Conservation (phyloP, 2,329 filamentous ascomycete genomes). For the Phialocephala subalpina region DNA sequence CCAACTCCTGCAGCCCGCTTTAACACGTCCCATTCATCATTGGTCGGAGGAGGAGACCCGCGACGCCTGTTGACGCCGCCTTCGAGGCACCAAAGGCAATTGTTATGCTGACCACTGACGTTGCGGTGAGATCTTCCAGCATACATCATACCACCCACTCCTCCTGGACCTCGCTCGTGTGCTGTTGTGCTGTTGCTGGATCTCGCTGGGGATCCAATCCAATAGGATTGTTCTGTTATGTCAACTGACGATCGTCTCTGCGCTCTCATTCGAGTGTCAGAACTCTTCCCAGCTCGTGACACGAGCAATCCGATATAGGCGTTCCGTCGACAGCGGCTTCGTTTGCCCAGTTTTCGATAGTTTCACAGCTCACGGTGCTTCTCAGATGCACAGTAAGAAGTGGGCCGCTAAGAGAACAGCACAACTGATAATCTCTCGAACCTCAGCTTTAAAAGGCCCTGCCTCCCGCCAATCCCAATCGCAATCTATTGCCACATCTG, state of each 20-base stretch:
- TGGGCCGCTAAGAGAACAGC: slow-evolving; percentile 2
- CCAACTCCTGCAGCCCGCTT: too few species aligned
- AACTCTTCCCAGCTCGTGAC: slow-evolving; percentile 24
- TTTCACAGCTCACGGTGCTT: background rate
- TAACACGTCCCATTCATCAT: background rate
- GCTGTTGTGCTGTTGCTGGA: too few species aligned
- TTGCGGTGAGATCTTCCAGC: slow-evolving; percentile 6
- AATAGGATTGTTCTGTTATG: slow-evolving; percentile 11
- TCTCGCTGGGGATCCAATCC: background rate
- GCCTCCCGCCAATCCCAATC: background rate
- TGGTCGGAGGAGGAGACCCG: background rate
- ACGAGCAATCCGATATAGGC: slow-evolving; percentile 18
- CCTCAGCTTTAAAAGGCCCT: slow-evolving; percentile 13
- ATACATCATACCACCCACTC: slow-evolving; percentile 21
- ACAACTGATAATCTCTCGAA: background rate
- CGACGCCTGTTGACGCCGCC: too few species aligned
- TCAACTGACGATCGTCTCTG: slow-evolving; percentile 24
- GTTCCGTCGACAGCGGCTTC: slow-evolving; percentile 1
- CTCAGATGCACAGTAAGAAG: slow-evolving; percentile 12
- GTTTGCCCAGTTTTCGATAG: background rate
- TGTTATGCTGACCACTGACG: background rate
- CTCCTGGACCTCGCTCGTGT: background rate
- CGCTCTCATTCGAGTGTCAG: slow-evolving; percentile 12
- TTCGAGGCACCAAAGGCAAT: background rate
- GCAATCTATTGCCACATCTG: background rate